These are phyloP conservation scores for Zoysia pacifica DNA, from an alignment of 176 grass and related monocot genomes.

Conservation along the genomic window DNA sequence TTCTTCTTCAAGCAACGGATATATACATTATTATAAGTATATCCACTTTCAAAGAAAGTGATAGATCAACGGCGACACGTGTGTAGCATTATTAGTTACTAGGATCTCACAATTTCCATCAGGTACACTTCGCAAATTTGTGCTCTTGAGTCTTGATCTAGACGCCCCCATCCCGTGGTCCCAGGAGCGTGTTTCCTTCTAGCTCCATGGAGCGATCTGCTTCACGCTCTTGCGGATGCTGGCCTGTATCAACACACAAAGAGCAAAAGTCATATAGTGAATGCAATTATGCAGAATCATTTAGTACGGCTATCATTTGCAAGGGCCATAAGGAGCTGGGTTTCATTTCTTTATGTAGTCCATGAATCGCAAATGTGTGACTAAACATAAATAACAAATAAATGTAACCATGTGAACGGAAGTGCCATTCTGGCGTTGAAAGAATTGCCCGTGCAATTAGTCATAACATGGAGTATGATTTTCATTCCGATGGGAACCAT, in stretches of 20 bases:
- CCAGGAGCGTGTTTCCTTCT: conserved; percentile 1
- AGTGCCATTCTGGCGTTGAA: not conserved
- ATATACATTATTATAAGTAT: too few species aligned
- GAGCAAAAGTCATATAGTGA: not conserved
- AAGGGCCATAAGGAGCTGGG: not conserved
- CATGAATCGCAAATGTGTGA: not conserved
- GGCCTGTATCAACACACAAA: conserved; percentile 32
- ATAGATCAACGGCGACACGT: too few species aligned
- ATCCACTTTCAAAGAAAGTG: too few species aligned
- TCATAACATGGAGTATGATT: not conserved
- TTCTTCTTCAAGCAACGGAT: too few species aligned
- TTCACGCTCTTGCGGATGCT: conserved; percentile 62
- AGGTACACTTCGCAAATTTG: not conserved
- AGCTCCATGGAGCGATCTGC: conserved; percentile 66
- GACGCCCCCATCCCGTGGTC: not conserved
- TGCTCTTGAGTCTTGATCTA: not conserved
- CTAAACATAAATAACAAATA: not conserved
- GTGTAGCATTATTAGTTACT: too few species aligned
- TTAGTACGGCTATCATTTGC: too few species aligned
- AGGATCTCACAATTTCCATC: not conserved
- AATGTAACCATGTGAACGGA: not conserved
- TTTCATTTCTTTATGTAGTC: not conserved
- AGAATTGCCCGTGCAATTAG: not conserved
- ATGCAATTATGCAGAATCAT: not conserved
- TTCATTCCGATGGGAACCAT: not conserved